A percentile compares a stretch with the other conserved stretches of the same genome.
phyloP scores from a whole-genome alignment of 2,329 filamentous ascomycete species.

The Tolypocladium endophyticum region DNA sequence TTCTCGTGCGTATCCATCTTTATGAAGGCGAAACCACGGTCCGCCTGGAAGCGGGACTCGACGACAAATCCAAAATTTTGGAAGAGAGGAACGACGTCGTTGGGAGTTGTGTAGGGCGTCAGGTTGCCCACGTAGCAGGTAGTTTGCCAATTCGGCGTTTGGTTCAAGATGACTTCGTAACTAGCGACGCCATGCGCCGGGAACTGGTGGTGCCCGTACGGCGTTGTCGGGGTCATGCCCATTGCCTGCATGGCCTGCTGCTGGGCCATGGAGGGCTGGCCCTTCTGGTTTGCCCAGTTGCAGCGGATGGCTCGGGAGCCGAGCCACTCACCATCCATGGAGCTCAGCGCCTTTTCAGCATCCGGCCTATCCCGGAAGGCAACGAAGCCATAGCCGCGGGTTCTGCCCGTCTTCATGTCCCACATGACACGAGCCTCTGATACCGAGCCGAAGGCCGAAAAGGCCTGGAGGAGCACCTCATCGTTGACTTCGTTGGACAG shows the following conservation, averaged over 20 bases:
- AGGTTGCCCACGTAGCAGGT: conserved; percentile 97
- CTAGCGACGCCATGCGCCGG: conserved; percentile 93
- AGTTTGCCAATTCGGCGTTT: conserved; percentile 96
- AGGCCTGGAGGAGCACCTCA: conserved; percentile 84
- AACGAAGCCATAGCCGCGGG: conserved; percentile 94
- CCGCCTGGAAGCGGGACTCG: conserved; percentile 94
- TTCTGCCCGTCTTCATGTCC: conserved; percentile 99
- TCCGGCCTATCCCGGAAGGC: conserved; percentile 90
- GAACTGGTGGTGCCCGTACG: conserved; percentile 95
- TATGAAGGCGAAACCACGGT: conserved; percentile 95
- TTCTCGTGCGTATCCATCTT: conserved; percentile 99
- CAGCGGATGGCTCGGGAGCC: conserved; percentile 95
- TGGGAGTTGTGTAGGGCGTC: conserved; percentile 94
- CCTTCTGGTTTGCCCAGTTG: conserved; percentile 99
- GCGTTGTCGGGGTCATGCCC: conserved; percentile 95
- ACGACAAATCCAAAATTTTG: conserved; percentile 98
- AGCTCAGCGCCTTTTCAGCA: conserved; percentile 89
- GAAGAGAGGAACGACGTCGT: conserved; percentile 94
- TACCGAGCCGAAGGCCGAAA: conserved; percentile 89
- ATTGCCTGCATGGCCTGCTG: conserved; percentile 95
- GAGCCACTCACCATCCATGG: conserved; percentile 99
- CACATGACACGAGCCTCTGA: conserved; percentile 99
- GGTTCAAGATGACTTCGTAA: conserved; percentile 91
- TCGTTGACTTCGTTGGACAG: conserved; percentile 98
- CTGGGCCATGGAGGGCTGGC: conserved; percentile 96